Conservation (phyloP, 2,329 filamentous ascomycete genomes). For the Coniochaeta sp. region DNA sequence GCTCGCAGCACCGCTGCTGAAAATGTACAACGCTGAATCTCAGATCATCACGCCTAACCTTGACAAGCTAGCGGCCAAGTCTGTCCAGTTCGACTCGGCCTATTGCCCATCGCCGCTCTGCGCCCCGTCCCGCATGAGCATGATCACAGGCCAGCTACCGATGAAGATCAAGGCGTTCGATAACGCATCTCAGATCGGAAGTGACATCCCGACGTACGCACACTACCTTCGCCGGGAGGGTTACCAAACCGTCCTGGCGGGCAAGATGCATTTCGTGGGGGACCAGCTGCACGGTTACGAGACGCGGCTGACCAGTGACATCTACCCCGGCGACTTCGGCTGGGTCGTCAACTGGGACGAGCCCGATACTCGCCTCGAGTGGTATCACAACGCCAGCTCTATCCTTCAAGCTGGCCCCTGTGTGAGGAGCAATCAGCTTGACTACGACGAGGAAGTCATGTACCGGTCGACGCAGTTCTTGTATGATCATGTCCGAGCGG, state of each 20-base stretch:
- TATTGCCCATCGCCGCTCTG: conserved; percentile 93
- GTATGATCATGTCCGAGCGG: conserved; percentile 82
- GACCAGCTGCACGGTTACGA: conserved; percentile 94
- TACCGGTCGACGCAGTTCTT: conserved; percentile 84
- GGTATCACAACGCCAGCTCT: conserved; percentile 94
- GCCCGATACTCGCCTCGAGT: conserved; percentile 77
- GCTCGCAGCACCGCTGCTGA: conserved; percentile 81
- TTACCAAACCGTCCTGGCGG: conserved; percentile 84
- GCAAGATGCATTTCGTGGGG: conserved; percentile 97
- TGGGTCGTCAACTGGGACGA: conserved; percentile 97
- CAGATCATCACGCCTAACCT: conserved; percentile 91
- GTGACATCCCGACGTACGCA: conserved; percentile 83
- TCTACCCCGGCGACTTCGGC: conserved; percentile 89
- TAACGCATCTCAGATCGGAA: conserved; percentile 78
- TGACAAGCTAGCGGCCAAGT: conserved; percentile 70
- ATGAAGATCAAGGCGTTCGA: conserved; percentile 90
- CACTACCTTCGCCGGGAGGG: conserved; percentile 81
- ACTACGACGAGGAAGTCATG: conserved; percentile 96
- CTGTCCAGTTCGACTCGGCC: conserved; percentile 86
- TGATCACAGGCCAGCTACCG: conserved; percentile 87
- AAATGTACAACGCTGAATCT: conserved; percentile 83
- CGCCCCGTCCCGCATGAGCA: conserved; percentile 86
- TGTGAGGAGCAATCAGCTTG: conserved; percentile 87
- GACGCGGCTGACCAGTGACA: conserved; percentile 85
- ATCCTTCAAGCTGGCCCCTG: conserved; percentile 85